These are phyloP conservation scores for Citrus glauca DNA, from an alignment of 345 rosid genomes.

Conservation along the genomic window DNA sequence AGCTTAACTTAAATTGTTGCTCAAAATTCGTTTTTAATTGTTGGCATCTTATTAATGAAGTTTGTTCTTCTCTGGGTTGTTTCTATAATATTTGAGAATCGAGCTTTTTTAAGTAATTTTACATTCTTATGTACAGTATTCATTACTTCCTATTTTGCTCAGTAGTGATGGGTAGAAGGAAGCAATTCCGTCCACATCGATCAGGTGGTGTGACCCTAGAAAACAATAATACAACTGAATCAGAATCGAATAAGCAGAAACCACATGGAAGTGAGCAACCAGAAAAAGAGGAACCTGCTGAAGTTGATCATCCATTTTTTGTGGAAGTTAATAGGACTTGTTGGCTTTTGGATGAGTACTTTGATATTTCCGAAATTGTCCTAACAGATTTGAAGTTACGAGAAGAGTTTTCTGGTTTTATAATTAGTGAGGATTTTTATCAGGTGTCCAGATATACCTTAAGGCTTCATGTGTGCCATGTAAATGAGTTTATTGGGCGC, in stretches of 20 bases:
- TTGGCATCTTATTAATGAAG: background rate
- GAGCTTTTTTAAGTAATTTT: background rate
- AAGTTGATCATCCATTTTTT: slow-evolving; percentile 45
- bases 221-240: slow-evolving; percentile 21
- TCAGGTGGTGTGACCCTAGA: slow-evolving; percentile 46
- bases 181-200: slow-evolving; percentile 73
- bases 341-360: slow-evolving; percentile 51
- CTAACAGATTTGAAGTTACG: slow-evolving; percentile 44
- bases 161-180: slow-evolving; percentile 80
- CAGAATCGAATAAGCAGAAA: slow-evolving; percentile 24
- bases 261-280: slow-evolving; percentile 14
- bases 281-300: slow-evolving; percentile 20
- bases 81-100: background rate
- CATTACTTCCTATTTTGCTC: slow-evolving; percentile 12
- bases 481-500: slow-evolving; percentile 46
- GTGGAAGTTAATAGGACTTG: slow-evolving; percentile 41
- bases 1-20: background rate
- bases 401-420: slow-evolving; percentile 36
- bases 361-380: slow-evolving; percentile 81
- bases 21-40: background rate
- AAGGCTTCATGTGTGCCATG: slow-evolving; percentile 59
- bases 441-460: slow-evolving; percentile 42
- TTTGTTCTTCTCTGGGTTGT: background rate
- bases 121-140: background rate
- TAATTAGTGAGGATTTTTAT: slow-evolving; percentile 35